A percentile compares a stretch with the other conserved stretches of the same genome.
Conservation (phyloP, 306 rosid species). For the Quercus suber region DNA sequence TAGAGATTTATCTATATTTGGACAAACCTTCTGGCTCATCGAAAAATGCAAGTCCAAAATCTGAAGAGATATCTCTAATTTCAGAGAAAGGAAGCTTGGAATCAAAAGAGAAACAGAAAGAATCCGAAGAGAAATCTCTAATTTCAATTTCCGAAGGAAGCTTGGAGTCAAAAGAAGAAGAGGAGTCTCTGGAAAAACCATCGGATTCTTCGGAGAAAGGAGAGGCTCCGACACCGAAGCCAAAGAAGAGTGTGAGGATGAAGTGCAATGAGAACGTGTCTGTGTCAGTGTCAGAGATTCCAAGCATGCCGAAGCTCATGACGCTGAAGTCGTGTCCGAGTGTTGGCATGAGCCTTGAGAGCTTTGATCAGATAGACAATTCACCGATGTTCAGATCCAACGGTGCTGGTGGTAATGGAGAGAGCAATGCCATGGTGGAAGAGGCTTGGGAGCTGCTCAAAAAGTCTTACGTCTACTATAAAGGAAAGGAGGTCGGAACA, state of each 20-base stretch:
- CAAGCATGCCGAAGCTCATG: neutral
- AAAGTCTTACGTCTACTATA: constrained; percentile 8
- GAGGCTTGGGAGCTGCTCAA: constrained; percentile 32
- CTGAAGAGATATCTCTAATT: too few relatives aligned
- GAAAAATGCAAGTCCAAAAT: too few relatives aligned
- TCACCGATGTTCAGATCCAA: neutral
- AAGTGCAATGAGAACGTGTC: neutral
- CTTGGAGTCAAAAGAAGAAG: neutral
- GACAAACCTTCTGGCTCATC: too few relatives aligned
- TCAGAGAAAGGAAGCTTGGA: too few relatives aligned
- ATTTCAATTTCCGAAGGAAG: neutral
- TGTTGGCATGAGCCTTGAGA: constrained; percentile 4
- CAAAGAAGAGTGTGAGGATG: neutral
- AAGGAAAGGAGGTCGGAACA: constrained; percentile 25
- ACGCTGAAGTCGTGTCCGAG: constrained; percentile 12
- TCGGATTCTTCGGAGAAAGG: neutral
- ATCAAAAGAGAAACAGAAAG: too few relatives aligned
- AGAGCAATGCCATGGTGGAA: constrained; percentile 15
- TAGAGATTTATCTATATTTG: neutral
- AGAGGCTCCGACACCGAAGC: neutral
- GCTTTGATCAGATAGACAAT: neutral
- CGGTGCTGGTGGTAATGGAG: neutral
- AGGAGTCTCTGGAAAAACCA: neutral
- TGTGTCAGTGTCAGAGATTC: neutral
- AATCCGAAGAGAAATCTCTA: neutral